These are phyloP conservation scores for Micractinium conductrix DNA, from an alignment of 139 green algal genomes.

Conservation along the genomic window DNA sequence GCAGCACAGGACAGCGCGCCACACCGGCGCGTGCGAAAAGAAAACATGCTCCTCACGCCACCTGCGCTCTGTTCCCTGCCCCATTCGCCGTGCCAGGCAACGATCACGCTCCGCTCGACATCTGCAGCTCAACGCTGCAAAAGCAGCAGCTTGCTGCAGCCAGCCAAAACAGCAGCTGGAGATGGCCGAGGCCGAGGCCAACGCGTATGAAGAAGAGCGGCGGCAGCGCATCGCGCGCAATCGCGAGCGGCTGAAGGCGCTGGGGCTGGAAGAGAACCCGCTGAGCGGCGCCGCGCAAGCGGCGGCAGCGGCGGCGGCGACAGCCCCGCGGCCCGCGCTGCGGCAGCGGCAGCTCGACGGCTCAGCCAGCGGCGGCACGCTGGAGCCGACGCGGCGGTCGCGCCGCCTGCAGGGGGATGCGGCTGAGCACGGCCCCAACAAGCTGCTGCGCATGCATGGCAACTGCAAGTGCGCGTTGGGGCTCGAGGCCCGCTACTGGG, in stretches of 20 bases:
- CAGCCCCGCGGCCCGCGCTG: no score
- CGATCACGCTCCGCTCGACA: neutral
- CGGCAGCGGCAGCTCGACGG: neutral
- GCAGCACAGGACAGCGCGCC: neutral
- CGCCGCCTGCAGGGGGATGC: neutral
- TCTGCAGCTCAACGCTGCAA: neutral
- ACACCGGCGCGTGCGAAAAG: neutral
- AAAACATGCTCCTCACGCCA: neutral
- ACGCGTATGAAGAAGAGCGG: slow-evolving; percentile 1
- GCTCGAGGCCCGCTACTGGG: neutral
- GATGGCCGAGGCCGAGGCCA: neutral
- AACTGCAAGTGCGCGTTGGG: no score
- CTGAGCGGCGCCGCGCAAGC: neutral
- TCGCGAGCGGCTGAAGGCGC: neutral
- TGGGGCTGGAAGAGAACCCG: neutral
- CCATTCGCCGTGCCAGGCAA: no score
- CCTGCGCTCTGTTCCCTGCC: no score
- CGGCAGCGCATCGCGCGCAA: neutral
- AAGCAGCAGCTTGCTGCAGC: neutral
- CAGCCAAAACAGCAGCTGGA: neutral
- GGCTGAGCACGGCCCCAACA: no score
- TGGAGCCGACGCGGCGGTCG: neutral
- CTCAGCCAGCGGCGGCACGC: neutral
- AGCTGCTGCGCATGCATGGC: no score
- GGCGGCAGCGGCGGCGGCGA: neutral